phyloP scores from a whole-genome alignment of 768 basidiomycete species.

The Psilocybe tampanensis region DNA sequence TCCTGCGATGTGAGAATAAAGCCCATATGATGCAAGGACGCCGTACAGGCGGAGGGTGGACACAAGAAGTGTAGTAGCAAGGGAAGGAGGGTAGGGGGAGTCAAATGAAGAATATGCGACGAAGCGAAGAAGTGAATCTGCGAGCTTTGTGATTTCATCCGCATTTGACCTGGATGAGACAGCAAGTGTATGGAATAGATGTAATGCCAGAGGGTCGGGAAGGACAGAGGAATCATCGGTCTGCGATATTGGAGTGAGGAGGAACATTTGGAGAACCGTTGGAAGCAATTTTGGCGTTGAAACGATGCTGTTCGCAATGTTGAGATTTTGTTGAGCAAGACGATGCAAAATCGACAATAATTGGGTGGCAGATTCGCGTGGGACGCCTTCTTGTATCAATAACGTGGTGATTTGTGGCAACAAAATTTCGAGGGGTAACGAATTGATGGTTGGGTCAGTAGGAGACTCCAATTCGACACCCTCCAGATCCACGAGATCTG shows the following conservation, averaged over 20 bases:
- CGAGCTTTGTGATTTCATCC: conserved; percentile 49
- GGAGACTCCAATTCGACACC: conserved; percentile 50
- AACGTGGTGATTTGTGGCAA: conserved; percentile 52
- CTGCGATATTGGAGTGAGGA: conserved; percentile 54
- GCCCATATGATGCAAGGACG: conserved; percentile 73
- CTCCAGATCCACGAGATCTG: conserved; percentile 32
- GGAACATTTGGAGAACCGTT: conserved; percentile 54
- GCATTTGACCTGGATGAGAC: conserved; percentile 73
- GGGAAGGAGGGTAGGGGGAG: conserved; percentile 41
- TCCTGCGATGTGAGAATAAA: conserved; percentile 70
- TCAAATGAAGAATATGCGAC: conserved; percentile 54
- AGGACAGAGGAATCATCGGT: conserved; percentile 28
- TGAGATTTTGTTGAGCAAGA: conserved; percentile 60
- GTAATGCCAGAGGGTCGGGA: conserved; percentile 55
- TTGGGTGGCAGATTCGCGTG: conserved; percentile 52
- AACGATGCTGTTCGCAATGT: conserved; percentile 51
- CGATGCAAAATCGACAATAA: conserved; percentile 62
- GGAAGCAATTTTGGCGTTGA: conserved; percentile 54
- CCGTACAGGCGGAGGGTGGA: conserved; percentile 66
- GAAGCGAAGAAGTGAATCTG: conserved; percentile 75
- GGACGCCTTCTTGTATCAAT: conserved; percentile 42
- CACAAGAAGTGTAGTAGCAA: conserved; percentile 51
- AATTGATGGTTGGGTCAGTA: conserved; percentile 31
- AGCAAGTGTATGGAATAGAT: conserved; percentile 59
- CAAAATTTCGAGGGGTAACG: conserved; percentile 38